Conservation (phyloP, 441 rosid genomes). For the Gossypium schwendimanii region DNA sequence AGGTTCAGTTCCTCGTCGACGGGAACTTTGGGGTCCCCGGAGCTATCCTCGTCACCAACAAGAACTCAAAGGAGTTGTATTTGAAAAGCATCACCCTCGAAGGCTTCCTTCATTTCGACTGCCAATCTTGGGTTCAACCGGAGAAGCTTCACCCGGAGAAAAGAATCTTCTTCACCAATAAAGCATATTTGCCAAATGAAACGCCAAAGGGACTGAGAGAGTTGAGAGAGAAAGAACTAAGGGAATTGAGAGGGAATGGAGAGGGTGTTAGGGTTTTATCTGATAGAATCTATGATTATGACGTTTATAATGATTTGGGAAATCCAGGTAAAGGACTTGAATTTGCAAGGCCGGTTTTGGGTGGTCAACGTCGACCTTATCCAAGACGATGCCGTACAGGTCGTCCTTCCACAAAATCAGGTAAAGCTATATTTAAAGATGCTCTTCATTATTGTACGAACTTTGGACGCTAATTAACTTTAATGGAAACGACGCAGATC, state of each 20-base stretch:
- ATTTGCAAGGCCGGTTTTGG: slow-evolving; percentile 23
- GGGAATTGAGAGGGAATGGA: slow-evolving; percentile 30
- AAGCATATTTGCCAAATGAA: slow-evolving; percentile 28
- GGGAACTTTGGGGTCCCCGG: slow-evolving; percentile 9
- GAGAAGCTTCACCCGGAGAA: not conserved
- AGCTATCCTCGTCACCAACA: slow-evolving; percentile 1
- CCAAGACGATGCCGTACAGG: slow-evolving; percentile 29
- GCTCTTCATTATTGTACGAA: not conserved
- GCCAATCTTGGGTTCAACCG: slow-evolving; percentile 16
- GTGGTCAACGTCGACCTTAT: slow-evolving; percentile 23
- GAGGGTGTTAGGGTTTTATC: slow-evolving; percentile 27
- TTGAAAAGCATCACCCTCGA: not conserved
- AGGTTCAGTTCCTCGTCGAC: slow-evolving; percentile 6
- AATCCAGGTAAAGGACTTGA: slow-evolving; percentile 16
- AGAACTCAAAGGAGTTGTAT: not conserved
- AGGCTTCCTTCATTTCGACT: not conserved
- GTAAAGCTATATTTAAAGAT: not conserved
- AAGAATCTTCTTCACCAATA: slow-evolving; percentile 4
- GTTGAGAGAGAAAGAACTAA: slow-evolving; percentile 32
- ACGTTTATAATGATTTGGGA: slow-evolving; percentile 36
- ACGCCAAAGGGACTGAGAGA: slow-evolving; percentile 40
- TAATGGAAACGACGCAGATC: not conserved
- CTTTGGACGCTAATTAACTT: not conserved
- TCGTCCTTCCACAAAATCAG: slow-evolving; percentile 2
- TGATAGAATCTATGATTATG: slow-evolving; percentile 39